Evolutionary conservation across 2,329 filamentous ascomycete genomes (phyloP).

Genomic region (Xylariaceae sp.): DNA sequence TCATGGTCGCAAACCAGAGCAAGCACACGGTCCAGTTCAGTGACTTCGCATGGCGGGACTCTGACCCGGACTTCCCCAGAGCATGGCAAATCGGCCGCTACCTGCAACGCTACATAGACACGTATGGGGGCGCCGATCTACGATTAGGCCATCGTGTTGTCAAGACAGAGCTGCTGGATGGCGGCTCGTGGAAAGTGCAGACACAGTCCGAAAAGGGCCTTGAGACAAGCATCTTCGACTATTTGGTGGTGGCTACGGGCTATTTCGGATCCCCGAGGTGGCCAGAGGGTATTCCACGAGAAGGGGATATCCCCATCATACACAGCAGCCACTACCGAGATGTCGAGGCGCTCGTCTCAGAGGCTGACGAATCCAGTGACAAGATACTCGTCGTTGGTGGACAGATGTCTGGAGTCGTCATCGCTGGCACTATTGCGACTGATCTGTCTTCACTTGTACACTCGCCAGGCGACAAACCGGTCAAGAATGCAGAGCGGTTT

Average conservation of each 20-base stretch:
- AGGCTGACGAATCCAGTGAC: constrained; percentile 37
- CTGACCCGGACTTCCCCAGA: constrained; percentile 60
- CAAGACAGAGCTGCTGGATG: constrained; percentile 34
- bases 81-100: constrained; percentile 75
- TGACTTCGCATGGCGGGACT: constrained; percentile 64
- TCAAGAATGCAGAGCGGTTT: constrained; percentile 44
- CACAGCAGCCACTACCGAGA: constrained; percentile 65
- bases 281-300: constrained; percentile 39
- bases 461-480: constrained; percentile 41
- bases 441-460: constrained; percentile 62
- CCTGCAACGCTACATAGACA: constrained; percentile 57
- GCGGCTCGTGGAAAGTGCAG: constrained; percentile 39
- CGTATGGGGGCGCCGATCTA: constrained; percentile 46
- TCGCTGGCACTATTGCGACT: constrained; percentile 64
- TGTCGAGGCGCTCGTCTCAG: constrained; percentile 44
- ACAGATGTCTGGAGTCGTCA: constrained; percentile 78
- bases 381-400: constrained; percentile 73
- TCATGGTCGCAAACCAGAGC: constrained; percentile 70
- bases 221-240: constrained; percentile 57
- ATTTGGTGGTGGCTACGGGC: constrained; percentile 66
- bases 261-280: constrained; percentile 64
- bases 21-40: constrained; percentile 68
- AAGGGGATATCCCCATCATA: constrained; percentile 45
- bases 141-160: constrained; percentile 46
- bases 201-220: constrained; percentile 34